Evolutionary conservation across 768 basidiomycete species (phyloP).

Genomic region (Tephrocybe sp.): DNA sequence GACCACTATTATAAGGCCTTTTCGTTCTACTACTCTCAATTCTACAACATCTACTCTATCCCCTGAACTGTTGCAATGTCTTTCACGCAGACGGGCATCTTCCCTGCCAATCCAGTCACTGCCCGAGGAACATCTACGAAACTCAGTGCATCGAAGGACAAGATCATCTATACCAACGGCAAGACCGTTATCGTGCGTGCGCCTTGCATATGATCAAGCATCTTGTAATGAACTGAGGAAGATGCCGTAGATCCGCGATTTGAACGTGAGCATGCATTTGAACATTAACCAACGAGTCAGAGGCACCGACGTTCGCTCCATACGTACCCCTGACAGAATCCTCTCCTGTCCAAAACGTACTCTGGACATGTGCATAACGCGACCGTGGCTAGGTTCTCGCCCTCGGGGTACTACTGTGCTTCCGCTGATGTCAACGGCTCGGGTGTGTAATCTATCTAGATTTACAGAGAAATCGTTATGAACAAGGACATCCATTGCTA

Average conservation of each 20-base stretch:
- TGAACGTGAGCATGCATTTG: constrained; percentile 54
- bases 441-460: constrained; percentile 45
- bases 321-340: constrained; percentile 51
- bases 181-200: constrained; percentile 78
- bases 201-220: not conserved
- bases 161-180: constrained; percentile 85
- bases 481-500: not conserved
- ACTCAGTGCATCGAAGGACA: constrained; percentile 72
- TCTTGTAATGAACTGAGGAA: not conserved
- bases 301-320: no score
- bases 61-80: constrained; percentile 36
- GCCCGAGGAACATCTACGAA: constrained; percentile 70
- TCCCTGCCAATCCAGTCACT: constrained; percentile 71
- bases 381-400: constrained; percentile 89
- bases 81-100: constrained; percentile 47
- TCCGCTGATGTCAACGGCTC: constrained; percentile 84
- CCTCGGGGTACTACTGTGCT: constrained; percentile 94
- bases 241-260: constrained; percentile 67
- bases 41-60: not conserved
- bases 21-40: not conserved
- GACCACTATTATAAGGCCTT: not conserved
- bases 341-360: constrained; percentile 62
- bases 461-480: not conserved
- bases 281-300: no score
- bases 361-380: constrained; percentile 81